A percentile compares a stretch with the other conserved stretches of the same genome.
These are phyloP conservation scores for Oenanthe javanica DNA, from an alignment of 140 eudicot species.

Conservation along the genomic window DNA sequence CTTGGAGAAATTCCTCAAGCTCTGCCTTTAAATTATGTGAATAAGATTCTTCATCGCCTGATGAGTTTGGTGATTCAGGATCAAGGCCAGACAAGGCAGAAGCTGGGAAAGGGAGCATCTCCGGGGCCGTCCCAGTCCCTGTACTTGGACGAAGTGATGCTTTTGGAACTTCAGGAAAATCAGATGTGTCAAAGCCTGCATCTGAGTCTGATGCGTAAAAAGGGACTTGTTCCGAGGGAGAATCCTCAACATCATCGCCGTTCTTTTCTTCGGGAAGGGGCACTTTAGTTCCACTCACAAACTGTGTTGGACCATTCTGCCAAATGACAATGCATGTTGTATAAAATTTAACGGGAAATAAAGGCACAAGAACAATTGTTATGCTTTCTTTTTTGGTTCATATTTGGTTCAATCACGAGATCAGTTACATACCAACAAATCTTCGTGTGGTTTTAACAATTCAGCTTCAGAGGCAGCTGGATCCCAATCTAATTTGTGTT, in stretches of 20 bases:
- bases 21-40: background rate
- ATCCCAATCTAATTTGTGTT: conserved; percentile 93
- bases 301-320: conserved; percentile 74
- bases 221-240: conserved; percentile 22
- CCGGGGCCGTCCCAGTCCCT: conserved; percentile 44
- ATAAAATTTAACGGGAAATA: background rate
- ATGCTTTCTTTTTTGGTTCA: background rate
- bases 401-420: background rate
- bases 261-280: conserved; percentile 60
- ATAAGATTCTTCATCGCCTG: conserved; percentile 7
- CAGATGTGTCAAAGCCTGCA: conserved; percentile 44
- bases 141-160: conserved; percentile 35
- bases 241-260: conserved; percentile 35
- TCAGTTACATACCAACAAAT: conserved; percentile 53
- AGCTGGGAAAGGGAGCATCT: conserved; percentile 80
- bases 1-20: conserved; percentile 21
- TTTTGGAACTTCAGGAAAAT: conserved; percentile 85
- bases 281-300: conserved; percentile 38
- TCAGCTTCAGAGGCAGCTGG: conserved; percentile 79
- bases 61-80: conserved; percentile 29
- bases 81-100: conserved; percentile 58
- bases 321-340: background rate
- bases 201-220: conserved; percentile 46
- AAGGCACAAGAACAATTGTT: background rate
- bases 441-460: conserved; percentile 85